Conservation (phyloP, 2,329 filamentous ascomycete species). For the Beauveria pseudobassiana region DNA sequence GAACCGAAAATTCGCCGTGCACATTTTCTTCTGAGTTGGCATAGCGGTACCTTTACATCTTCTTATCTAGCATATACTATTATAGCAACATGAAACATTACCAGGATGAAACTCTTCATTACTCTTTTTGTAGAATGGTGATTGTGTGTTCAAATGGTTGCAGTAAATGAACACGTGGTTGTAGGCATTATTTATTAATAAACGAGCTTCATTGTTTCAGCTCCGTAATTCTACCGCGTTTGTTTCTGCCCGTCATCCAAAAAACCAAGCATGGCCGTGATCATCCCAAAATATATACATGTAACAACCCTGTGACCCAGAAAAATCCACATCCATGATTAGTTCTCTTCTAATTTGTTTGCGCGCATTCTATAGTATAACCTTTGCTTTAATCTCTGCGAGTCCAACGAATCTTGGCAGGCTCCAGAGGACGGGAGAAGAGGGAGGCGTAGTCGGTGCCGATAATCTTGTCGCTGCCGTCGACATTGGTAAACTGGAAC, state of each 20-base stretch:
- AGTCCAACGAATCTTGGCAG: constrained; percentile 70
- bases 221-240: neutral
- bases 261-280: neutral
- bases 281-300: neutral
- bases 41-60: neutral
- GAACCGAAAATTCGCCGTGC: neutral
- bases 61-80: neutral
- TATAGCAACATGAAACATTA: neutral
- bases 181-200: neutral
- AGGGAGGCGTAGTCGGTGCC: constrained; percentile 63
- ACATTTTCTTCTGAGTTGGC: neutral
- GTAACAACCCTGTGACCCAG: neutral
- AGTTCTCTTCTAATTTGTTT: neutral
- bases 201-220: neutral
- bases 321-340: neutral
- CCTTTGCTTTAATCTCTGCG: constrained; percentile 40
- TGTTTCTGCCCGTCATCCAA: neutral
- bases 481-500: constrained; percentile 72
- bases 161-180: neutral
- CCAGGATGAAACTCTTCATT: neutral
- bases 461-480: constrained; percentile 61
- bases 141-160: neutral
- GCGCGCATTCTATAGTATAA: neutral
- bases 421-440: constrained; percentile 66
- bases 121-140: neutral